Percentiles rank a stretch among this genome's conserved stretches.
Evolutionary conservation across 2,329 filamentous ascomycete species (phyloP).

Genomic region (Calonectria hongkongensis): DNA sequence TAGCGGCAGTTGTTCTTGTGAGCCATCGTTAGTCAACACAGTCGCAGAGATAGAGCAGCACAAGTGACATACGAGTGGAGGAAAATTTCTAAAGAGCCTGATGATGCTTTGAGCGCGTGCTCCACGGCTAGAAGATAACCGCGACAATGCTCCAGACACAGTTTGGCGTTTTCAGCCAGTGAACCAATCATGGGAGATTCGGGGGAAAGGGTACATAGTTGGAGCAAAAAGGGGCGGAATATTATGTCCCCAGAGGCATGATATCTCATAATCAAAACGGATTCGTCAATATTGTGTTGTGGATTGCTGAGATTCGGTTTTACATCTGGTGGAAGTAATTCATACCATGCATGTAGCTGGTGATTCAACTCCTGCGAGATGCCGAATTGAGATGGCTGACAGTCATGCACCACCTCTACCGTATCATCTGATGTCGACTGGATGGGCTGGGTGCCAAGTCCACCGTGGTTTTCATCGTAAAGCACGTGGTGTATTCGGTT

Average conservation of each 20-base stretch:
- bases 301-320: slow-evolving; percentile 40
- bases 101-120: slow-evolving; percentile 39
- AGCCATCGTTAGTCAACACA: background rate
- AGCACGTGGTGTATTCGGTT: slow-evolving; percentile 49
- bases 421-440: slow-evolving; percentile 36
- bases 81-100: slow-evolving; percentile 44
- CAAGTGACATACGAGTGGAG: slow-evolving; percentile 39
- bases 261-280: slow-evolving; percentile 47
- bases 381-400: slow-evolving; percentile 28
- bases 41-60: rapidly evolving
- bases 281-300: slow-evolving; percentile 39
- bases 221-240: slow-evolving; percentile 45
- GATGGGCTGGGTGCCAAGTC: background rate
- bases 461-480: slow-evolving; percentile 43
- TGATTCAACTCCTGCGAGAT: slow-evolving; percentile 46
- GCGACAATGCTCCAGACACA: slow-evolving; percentile 45
- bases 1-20: slow-evolving; percentile 45
- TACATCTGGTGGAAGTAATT: slow-evolving; percentile 47
- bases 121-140: slow-evolving; percentile 44
- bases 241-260: slow-evolving; percentile 47
- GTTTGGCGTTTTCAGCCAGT: slow-evolving; percentile 43
- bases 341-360: slow-evolving; percentile 47
- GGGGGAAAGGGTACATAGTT: slow-evolving; percentile 39
- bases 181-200: slow-evolving; percentile 29
- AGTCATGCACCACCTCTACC: background rate